These are phyloP conservation scores for Plenodomus lindquistii DNA, from an alignment of 2,329 filamentous ascomycete genomes.

Conservation along the genomic window DNA sequence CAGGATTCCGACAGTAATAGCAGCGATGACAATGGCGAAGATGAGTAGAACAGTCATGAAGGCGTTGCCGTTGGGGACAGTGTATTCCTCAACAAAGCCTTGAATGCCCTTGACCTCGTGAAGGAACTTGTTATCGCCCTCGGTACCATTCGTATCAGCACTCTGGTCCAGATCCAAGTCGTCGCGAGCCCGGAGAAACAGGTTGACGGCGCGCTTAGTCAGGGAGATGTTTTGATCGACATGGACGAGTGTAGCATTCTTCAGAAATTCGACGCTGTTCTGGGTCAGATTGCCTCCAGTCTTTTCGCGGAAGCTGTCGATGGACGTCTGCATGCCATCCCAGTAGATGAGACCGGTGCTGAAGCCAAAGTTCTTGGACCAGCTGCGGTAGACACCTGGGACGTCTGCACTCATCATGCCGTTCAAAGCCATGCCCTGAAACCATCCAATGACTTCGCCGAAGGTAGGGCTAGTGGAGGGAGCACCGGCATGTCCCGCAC, in stretches of 20 bases:
- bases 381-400: constrained; percentile 84
- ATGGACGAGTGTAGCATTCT: constrained; percentile 76
- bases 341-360: constrained; percentile 83
- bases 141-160: constrained; percentile 47
- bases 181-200: constrained; percentile 60
- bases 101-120: constrained; percentile 74
- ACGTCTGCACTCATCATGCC: constrained; percentile 94
- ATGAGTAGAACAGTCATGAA: constrained; percentile 95
- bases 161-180: constrained; percentile 32
- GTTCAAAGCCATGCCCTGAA: constrained; percentile 92
- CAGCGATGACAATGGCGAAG: constrained; percentile 83
- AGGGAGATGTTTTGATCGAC: constrained; percentile 60
- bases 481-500: constrained; percentile 55
- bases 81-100: constrained; percentile 79
- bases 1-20: constrained; percentile 82
- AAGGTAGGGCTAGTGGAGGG: constrained; percentile 80
- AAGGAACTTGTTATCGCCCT: constrained; percentile 51
- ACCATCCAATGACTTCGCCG: constrained; percentile 81
- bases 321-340: constrained; percentile 76
- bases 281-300: constrained; percentile 87
- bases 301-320: constrained; percentile 77
- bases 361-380: constrained; percentile 92
- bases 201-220: constrained; percentile 57
- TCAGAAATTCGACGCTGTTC: constrained; percentile 75
- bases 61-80: constrained; percentile 84